These are phyloP conservation scores for Pythium sukuiense DNA, from an alignment of 352 stramenopile species.

Conservation along the genomic window DNA sequence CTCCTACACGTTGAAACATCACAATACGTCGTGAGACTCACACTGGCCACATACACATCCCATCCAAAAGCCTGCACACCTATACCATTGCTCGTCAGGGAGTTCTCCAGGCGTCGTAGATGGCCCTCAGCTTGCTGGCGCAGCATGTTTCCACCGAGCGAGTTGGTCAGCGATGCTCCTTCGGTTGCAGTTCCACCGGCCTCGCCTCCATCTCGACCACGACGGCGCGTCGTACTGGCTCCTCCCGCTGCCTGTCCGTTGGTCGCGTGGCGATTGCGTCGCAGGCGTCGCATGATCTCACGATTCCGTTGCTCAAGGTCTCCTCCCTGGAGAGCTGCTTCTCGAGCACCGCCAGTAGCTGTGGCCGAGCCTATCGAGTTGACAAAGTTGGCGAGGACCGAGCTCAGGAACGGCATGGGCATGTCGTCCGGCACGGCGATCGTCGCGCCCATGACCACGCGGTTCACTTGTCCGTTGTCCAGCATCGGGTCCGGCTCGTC, in stretches of 20 bases:
- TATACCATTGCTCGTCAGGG: conserved; percentile 19
- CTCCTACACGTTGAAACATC: conserved; percentile 3
- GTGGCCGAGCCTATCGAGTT: conserved; percentile 31
- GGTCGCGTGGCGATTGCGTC: conserved; percentile 6
- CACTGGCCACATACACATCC: no score
- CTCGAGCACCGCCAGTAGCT: background rate
- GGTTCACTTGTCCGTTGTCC: conserved; percentile 28
- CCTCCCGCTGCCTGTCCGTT: background rate
- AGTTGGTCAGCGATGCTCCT: conserved; percentile 14
- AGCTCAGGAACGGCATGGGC: conserved; percentile 82
- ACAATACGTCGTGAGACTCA: background rate
- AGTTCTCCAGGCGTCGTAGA: conserved; percentile 17
- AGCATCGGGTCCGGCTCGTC: conserved; percentile 72
- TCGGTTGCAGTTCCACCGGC: background rate
- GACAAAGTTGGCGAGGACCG: conserved; percentile 80
- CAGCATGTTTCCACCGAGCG: conserved; percentile 24
- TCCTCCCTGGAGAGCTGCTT: background rate
- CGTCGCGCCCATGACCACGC: conserved; percentile 73
- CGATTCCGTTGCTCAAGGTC: conserved; percentile 19
- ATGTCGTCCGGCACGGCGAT: conserved; percentile 71
- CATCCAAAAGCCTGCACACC: no score
- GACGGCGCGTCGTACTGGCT: conserved; percentile 10
- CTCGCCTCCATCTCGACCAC: conserved; percentile 12
- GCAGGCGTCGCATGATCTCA: conserved; percentile 24
- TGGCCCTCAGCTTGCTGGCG: conserved; percentile 22